A percentile compares a stretch with the other conserved stretches of the same genome.
Evolutionary conservation across 768 basidiomycete species (phyloP).

Genomic region (Trametes villosa): DNA sequence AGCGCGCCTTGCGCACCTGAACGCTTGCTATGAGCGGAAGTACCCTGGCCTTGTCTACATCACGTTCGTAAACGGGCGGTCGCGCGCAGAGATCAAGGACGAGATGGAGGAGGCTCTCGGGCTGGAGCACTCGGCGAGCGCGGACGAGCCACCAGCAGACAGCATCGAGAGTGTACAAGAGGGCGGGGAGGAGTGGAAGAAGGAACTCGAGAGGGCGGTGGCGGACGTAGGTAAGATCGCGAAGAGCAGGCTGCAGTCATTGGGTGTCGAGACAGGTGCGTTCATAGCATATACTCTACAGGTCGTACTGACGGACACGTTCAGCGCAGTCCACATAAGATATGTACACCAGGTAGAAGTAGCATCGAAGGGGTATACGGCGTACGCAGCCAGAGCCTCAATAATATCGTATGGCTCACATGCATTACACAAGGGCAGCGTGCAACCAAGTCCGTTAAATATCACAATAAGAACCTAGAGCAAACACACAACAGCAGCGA

Average conservation of each 20-base stretch:
- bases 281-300: not conserved
- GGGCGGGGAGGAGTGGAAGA: slow-evolving; percentile 55
- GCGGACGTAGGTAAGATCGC: slow-evolving; percentile 78
- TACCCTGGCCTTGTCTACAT: slow-evolving; percentile 85
- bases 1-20: slow-evolving; percentile 71
- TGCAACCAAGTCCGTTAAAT: slow-evolving; percentile 23
- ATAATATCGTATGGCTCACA: not conserved
- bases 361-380: not conserved
- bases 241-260: slow-evolving; percentile 58
- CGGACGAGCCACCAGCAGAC: slow-evolving; percentile 45
- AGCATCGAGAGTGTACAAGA: slow-evolving; percentile 43
- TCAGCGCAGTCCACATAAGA: not conserved
- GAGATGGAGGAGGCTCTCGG: slow-evolving; percentile 79
- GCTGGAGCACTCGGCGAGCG: slow-evolving; percentile 52
- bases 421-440: not conserved
- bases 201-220: slow-evolving; percentile 75
- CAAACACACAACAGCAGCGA: slow-evolving; percentile 12
- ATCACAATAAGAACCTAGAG: slow-evolving; percentile 24
- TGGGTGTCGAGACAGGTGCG: slow-evolving; percentile 40
- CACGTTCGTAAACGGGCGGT: slow-evolving; percentile 89
- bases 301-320: not conserved
- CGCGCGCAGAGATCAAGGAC: slow-evolving; percentile 66
- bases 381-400: not conserved
- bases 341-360: not conserved
- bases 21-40: slow-evolving; percentile 71